These are phyloP conservation scores for Isabelozyma pseudorhagii DNA, from an alignment of 805 yeast genomes.

Conservation along the genomic window DNA sequence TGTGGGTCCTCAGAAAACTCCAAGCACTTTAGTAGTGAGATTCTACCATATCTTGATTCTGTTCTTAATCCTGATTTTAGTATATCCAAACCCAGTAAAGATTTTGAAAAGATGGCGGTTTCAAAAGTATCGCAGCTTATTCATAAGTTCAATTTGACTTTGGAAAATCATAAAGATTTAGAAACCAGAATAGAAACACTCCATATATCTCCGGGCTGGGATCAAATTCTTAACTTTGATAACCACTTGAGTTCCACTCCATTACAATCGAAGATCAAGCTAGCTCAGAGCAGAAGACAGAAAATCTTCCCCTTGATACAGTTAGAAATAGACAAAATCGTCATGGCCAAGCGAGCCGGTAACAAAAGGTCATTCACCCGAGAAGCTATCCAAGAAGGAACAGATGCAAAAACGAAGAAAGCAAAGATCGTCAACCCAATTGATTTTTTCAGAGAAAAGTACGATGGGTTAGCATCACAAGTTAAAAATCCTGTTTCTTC, in stretches of 20 bases:
- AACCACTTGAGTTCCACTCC: slow-evolving; percentile 13
- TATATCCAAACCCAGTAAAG: slow-evolving; percentile 17
- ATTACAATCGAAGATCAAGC: slow-evolving; percentile 10
- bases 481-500: slow-evolving; percentile 12
- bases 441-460: slow-evolving; percentile 37
- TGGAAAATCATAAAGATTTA: slow-evolving; percentile 35
- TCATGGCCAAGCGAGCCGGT: slow-evolving; percentile 4
- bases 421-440: slow-evolving; percentile 28
- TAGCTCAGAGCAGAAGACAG: slow-evolving; percentile 25
- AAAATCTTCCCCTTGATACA: slow-evolving; percentile 36
- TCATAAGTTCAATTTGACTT: slow-evolving; percentile 34
- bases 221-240: slow-evolving; percentile 24
- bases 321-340: slow-evolving; percentile 27
- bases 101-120: slow-evolving; percentile 27
- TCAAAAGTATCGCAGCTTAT: slow-evolving; percentile 37
- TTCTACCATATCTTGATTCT: slow-evolving; percentile 32
- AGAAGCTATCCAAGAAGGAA: slow-evolving; percentile 2
- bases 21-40: slow-evolving; percentile 21
- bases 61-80: slow-evolving; percentile 29
- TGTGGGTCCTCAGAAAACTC: slow-evolving; percentile 15
- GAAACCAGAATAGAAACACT: slow-evolving; percentile 26
- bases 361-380: slow-evolving; percentile 6
- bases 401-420: slow-evolving; percentile 12
- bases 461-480: slow-evolving; percentile 32
- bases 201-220: slow-evolving; percentile 35